Evolutionary conservation across 208 protist genomes (phyloP).

Genomic region (Trypanosoma caninum): DNA sequence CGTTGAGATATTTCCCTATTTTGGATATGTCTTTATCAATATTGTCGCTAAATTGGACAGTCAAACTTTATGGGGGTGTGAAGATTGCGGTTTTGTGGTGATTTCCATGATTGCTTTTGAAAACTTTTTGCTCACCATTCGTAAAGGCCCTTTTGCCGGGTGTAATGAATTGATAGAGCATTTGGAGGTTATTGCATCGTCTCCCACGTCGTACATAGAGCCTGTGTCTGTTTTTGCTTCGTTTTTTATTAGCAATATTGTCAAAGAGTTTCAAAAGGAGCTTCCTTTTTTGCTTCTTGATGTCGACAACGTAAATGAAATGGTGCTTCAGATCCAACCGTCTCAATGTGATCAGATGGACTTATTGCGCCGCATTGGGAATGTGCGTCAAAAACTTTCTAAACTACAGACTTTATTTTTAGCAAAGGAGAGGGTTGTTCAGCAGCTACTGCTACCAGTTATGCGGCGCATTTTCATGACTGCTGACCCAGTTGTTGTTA

Average conservation of each 20-base stretch:
- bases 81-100: conserved; percentile 6
- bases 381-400: conserved; percentile 47
- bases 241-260: conserved; percentile 47
- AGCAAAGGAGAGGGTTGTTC: conserved; percentile 69
- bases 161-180: conserved; percentile 12
- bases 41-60: conserved; percentile 3
- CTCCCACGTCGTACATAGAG: conserved; percentile 7
- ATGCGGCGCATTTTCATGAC: conserved; percentile 37
- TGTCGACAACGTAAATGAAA: conserved; percentile 72
- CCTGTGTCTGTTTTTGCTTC: conserved; percentile 51
- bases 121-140: conserved; percentile 23
- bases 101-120: conserved; percentile 26
- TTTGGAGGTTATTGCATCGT: conserved; percentile 20
- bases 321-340: conserved; percentile 75
- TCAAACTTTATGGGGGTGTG: neutral
- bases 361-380: conserved; percentile 53
- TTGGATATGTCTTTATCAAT: conserved; percentile 26
- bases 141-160: conserved; percentile 9
- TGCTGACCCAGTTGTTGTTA: conserved; percentile 25
- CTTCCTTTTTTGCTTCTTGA: conserved; percentile 48
- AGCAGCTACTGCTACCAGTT: conserved; percentile 64
- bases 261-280: conserved; percentile 46
- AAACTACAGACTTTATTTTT: conserved; percentile 55
- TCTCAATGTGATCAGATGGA: conserved; percentile 69
- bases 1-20: conserved; percentile 31